A percentile compares a stretch with the other conserved stretches of the same genome.
phyloP scores from a whole-genome alignment of 805 yeast species.

The Ogataea wickerhamii region DNA sequence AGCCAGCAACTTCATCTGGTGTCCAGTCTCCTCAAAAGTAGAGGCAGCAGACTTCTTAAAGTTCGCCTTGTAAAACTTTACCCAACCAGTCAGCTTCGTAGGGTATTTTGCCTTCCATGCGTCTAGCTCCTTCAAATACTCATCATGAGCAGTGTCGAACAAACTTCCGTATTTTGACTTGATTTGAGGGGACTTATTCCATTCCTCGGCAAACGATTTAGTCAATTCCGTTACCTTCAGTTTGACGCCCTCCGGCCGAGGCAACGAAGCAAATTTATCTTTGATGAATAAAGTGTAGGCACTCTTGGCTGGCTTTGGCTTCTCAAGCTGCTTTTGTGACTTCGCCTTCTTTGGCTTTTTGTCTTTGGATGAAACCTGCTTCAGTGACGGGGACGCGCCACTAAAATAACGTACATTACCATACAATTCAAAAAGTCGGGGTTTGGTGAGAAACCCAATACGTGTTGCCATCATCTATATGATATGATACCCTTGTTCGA shows the following conservation, averaged over 20 bases:
- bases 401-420: slow-evolving; percentile 9
- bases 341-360: slow-evolving; percentile 9
- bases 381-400: background rate
- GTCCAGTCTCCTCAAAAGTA: slow-evolving; percentile 13
- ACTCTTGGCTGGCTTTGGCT: slow-evolving; percentile 21
- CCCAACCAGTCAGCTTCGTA: slow-evolving; percentile 21
- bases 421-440: background rate
- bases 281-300: slow-evolving; percentile 18
- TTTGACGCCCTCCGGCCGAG: slow-evolving; percentile 4
- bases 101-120: slow-evolving; percentile 27
- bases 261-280: slow-evolving; percentile 11
- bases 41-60: slow-evolving; percentile 13
- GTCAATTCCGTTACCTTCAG: slow-evolving; percentile 7
- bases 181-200: slow-evolving; percentile 20
- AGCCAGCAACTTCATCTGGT: slow-evolving; percentile 19
- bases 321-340: slow-evolving; percentile 14
- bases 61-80: slow-evolving; percentile 18
- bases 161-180: slow-evolving; percentile 13
- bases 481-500: no score
- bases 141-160: slow-evolving; percentile 6
- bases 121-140: slow-evolving; percentile 13
- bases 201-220: slow-evolving; percentile 17
- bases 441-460: background rate
- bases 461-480: background rate
- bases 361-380: background rate